These are phyloP conservation scores for Coprinopsis sp. DNA, from an alignment of 768 basidiomycete genomes.

Conservation along the genomic window DNA sequence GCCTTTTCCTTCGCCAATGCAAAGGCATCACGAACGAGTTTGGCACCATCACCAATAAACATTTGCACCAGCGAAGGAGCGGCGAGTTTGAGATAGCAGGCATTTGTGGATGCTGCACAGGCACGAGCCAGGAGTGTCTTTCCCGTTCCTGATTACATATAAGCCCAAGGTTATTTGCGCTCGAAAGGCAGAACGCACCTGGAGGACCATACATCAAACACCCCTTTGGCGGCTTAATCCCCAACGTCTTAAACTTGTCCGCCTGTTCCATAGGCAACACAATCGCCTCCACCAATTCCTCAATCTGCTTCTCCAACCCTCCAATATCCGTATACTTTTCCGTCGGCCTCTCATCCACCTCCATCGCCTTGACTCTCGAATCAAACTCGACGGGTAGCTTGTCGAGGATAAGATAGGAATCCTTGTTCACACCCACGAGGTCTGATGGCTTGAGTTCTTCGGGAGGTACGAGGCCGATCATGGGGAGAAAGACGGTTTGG, in stretches of 20 bases:
- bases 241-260: conserved; percentile 97
- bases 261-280: conserved; percentile 98
- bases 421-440: conserved; percentile 98
- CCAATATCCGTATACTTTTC: conserved; percentile 98
- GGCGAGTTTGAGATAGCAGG: conserved; percentile 96
- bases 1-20: conserved; percentile 98
- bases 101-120: conserved; percentile 96
- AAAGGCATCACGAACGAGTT: conserved; percentile 97
- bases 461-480: conserved; percentile 94
- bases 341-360: conserved; percentile 96
- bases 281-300: conserved; percentile 96
- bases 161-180: conserved; percentile 5
- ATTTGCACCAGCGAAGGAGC: conserved; percentile 98
- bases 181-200: conserved; percentile 41
- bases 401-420: conserved; percentile 95
- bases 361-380: conserved; percentile 98
- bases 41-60: conserved; percentile 99
- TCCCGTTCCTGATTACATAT: conserved; percentile 61
- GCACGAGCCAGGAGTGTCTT: conserved; percentile 97
- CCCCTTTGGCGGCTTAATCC: conserved; percentile 96
- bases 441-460: conserved; percentile 88
- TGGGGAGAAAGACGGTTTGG: conserved; percentile 96
- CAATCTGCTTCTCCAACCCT: conserved; percentile 98
- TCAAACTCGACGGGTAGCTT: conserved; percentile 96
- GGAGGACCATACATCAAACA: conserved; percentile 99